Evolutionary conservation across 1,284 basidiomycete species (phyloP), one percentile per base, ranked within the genome.

Genomic region (Golubevia sp.): DNA sequence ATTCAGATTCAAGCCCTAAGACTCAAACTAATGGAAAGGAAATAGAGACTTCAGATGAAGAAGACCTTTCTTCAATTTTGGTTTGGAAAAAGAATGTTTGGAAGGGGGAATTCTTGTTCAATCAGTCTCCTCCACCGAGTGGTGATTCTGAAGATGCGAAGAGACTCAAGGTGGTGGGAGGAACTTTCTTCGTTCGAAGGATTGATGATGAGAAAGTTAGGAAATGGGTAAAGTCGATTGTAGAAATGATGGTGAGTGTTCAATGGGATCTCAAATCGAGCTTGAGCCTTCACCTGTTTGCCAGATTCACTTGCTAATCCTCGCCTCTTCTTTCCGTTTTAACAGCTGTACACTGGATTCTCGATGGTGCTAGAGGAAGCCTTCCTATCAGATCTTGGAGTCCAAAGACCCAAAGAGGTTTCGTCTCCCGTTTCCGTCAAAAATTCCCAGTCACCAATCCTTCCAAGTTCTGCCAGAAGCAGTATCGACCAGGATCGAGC

Each of bases 291-390:
- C 30, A 34, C 11, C 30, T 34, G 5, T 11, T 34, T 5, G 11
- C 30, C 30, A 34, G n/a, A n/a, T n/a, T 34, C 30, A 34, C 11
- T 34, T 11, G 4, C 30, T 34, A 11, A 34, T 11, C 30, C 11
- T 34, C 11, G 4, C 30, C 11, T 3, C 11, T 34, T 34, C 5
- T 5, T 34, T 34, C 30, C 30, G 11, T 34, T 34, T n/a, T n/a
- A 3, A 11, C 30, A 34, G 5, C 56, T 76, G 13, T 76, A 71
- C 44, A 70, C 66, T 11, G 75, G 73, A 11, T 67, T 63, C 60
- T 70, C 75, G 48, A 77, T 77, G 75, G 54, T 76, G n/a, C 66
- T 77, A 51, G 74, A 77, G 59, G 59, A 68, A 15, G 70, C 68
- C 57, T 70, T 77, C 52, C 60, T 77, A 21, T 55, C 50, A 58